Evolutionary conservation across 2,329 filamentous ascomycete species (phyloP).

Genomic region (Microsporum audouinii): DNA sequence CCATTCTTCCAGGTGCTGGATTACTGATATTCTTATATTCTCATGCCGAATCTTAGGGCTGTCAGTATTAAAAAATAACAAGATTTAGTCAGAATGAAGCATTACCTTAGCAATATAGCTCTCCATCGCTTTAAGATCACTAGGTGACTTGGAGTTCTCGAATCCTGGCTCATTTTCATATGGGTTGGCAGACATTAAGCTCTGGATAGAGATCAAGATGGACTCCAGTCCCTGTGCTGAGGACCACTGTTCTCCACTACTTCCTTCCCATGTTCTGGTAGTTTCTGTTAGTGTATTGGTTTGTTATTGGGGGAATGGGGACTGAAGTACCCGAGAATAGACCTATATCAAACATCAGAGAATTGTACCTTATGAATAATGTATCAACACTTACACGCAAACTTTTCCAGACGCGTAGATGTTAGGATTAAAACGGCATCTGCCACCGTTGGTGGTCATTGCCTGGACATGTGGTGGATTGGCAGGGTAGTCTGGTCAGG

Average conservation of each 20-base stretch:
- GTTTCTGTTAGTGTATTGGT: constrained; percentile 29
- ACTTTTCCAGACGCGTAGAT: constrained; percentile 88
- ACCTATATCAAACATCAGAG: constrained; percentile 42
- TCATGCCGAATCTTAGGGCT: constrained; percentile 70
- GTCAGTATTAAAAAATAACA: neutral
- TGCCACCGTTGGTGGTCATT: constrained; percentile 77
- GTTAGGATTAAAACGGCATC: constrained; percentile 89
- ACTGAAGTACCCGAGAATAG: constrained; percentile 62
- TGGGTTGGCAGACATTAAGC: constrained; percentile 83
- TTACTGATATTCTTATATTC: constrained; percentile 71
- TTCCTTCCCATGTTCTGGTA: constrained; percentile 74
- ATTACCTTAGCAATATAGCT: constrained; percentile 67
- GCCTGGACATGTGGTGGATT: constrained; percentile 51
- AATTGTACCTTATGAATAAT: neutral
- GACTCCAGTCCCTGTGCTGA: constrained; percentile 92
- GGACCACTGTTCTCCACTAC: constrained; percentile 89
- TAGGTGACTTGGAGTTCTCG: constrained; percentile 56
- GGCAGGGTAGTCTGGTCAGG: constrained; percentile 61
- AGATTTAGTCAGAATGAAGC: neutral
- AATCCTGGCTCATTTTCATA: constrained; percentile 96
- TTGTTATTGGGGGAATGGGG: neutral
- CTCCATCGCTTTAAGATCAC: constrained; percentile 62
- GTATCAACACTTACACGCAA: constrained; percentile 56
- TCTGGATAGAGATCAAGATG: constrained; percentile 89
- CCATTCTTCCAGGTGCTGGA: constrained; percentile 72